Conservation (phyloP, 2,329 filamentous ascomycete genomes). For the Aspergillus amoenus region DNA sequence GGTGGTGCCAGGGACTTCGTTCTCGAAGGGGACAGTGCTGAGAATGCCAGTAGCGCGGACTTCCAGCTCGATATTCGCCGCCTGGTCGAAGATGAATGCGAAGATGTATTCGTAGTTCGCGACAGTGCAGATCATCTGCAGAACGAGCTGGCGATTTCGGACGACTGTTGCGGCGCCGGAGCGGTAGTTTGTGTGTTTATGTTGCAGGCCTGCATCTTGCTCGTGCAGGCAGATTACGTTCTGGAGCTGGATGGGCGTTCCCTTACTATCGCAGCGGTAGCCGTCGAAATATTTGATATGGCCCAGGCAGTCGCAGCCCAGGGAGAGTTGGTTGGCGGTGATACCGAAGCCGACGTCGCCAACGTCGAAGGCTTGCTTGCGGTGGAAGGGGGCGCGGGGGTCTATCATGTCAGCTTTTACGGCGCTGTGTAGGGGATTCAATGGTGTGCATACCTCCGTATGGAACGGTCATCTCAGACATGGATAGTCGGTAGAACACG, state of each 20-base stretch:
- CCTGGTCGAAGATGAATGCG: conserved; percentile 71
- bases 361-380: conserved; percentile 69
- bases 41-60: conserved; percentile 69
- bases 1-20: conserved; percentile 53
- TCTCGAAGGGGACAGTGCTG: conserved; percentile 65
- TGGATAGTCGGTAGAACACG: conserved; percentile 65
- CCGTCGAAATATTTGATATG: conserved; percentile 68
- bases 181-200: conserved; percentile 73
- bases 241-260: conserved; percentile 57
- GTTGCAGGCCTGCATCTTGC: conserved; percentile 67
- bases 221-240: conserved; percentile 71
- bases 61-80: conserved; percentile 66
- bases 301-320: conserved; percentile 71
- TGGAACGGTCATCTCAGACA: conserved; percentile 66
- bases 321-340: conserved; percentile 67
- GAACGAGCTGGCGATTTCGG: conserved; percentile 65
- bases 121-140: conserved; percentile 71
- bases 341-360: conserved; percentile 67
- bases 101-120: conserved; percentile 74
- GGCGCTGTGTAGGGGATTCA: neutral
- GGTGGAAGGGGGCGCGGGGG: conserved; percentile 66
- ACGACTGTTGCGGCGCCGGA: conserved; percentile 63
- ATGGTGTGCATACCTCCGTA: conserved; percentile 34
- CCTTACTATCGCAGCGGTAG: conserved; percentile 59
- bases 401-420: conserved; percentile 38